These are phyloP conservation scores for Penicillium waksmanii DNA, from an alignment of 495 filamentous ascomycete genomes.

Conservation along the genomic window DNA sequence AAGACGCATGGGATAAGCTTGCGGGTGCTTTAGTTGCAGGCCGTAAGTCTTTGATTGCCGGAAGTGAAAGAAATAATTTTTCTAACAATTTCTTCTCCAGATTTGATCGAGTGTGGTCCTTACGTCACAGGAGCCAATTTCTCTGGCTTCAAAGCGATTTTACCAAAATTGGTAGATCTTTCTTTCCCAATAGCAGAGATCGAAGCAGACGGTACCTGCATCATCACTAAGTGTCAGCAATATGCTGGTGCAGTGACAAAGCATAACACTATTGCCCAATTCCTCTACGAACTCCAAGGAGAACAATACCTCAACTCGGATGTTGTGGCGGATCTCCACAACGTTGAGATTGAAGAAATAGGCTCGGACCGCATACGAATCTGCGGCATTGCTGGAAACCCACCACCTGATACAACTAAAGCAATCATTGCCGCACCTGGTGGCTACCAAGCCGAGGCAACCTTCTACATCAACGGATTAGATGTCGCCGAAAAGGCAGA, in stretches of 20 bases:
- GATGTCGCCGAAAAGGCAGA: slow-evolving; percentile 11
- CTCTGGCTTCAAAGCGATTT: slow-evolving; percentile 46
- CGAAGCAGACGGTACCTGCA: slow-evolving; percentile 32
- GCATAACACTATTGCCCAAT: slow-evolving; percentile 47
- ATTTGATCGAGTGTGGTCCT: slow-evolving; percentile 46
- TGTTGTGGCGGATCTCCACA: slow-evolving; percentile 45
- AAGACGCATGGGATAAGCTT: slow-evolving; percentile 48
- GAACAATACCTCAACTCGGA: slow-evolving; percentile 49
- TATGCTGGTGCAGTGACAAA: slow-evolving; percentile 24
- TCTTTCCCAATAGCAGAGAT: slow-evolving; percentile 54
- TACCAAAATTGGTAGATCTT: slow-evolving; percentile 13
- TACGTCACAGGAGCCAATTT: slow-evolving; percentile 54
- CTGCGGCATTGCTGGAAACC: slow-evolving; percentile 38
- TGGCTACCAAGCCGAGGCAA: slow-evolving; percentile 29
- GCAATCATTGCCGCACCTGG: slow-evolving; percentile 44
- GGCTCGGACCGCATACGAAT: slow-evolving; percentile 41
- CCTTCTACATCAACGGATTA: slow-evolving; percentile 19
- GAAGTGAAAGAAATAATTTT: slow-evolving; percentile 3
- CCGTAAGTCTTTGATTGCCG: slow-evolving; percentile 30
- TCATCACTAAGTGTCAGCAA: slow-evolving; percentile 21
- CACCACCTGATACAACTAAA: slow-evolving; percentile 53
- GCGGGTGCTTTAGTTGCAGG: slow-evolving; percentile 57
- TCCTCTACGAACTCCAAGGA: slow-evolving; percentile 59
- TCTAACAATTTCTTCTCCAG: slow-evolving; percentile 14
- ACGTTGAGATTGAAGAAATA: slow-evolving; percentile 38